phyloP scores from a whole-genome alignment of 2,329 filamentous ascomycete genomes.

The Coniosporium tulheliwenetii region DNA sequence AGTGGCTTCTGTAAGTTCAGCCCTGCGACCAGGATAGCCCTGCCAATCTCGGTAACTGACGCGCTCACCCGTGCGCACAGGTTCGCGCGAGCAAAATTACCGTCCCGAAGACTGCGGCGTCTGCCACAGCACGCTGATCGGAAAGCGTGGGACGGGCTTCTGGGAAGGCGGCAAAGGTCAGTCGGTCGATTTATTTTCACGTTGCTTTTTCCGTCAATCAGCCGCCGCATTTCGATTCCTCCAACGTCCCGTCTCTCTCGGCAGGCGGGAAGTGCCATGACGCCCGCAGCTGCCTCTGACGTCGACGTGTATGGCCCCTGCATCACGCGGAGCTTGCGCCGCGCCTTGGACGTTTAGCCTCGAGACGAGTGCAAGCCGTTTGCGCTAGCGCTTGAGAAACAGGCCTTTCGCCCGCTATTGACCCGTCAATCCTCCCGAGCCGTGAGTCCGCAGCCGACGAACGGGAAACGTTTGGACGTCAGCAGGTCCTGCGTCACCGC shows the following conservation, averaged over 20 bases:
- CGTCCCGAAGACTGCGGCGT: conserved; percentile 58
- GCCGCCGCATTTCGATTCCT: background rate
- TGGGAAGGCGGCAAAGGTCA: conserved; percentile 66
- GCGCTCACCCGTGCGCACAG: conserved; percentile 28
- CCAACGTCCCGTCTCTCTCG: background rate
- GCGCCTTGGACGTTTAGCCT: too few species aligned
- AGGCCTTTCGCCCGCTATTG: too few species aligned
- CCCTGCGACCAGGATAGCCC: too few species aligned
- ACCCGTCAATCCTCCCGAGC: too few species aligned
- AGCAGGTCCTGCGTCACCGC: too few species aligned
- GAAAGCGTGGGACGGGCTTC: conserved; percentile 53
- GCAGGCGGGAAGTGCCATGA: background rate
- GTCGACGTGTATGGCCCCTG: background rate
- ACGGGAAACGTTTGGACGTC: too few species aligned
- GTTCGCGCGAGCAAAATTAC: conserved; percentile 69
- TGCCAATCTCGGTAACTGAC: too few species aligned
- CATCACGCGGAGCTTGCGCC: background rate
- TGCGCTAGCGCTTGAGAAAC: too few species aligned
- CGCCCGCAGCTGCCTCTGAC: too few species aligned
- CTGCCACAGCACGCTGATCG: conserved; percentile 55
- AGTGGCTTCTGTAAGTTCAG: too few species aligned
- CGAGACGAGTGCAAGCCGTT: too few species aligned
- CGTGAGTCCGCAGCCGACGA: too few species aligned
- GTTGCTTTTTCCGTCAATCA: background rate
- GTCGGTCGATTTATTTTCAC: conserved; percentile 3